Percentiles rank a stretch among this genome's conserved stretches.
Evolutionary conservation across 1,139 yeast species (phyloP).

Genomic region (Sugiyamaella xylanicola): DNA sequence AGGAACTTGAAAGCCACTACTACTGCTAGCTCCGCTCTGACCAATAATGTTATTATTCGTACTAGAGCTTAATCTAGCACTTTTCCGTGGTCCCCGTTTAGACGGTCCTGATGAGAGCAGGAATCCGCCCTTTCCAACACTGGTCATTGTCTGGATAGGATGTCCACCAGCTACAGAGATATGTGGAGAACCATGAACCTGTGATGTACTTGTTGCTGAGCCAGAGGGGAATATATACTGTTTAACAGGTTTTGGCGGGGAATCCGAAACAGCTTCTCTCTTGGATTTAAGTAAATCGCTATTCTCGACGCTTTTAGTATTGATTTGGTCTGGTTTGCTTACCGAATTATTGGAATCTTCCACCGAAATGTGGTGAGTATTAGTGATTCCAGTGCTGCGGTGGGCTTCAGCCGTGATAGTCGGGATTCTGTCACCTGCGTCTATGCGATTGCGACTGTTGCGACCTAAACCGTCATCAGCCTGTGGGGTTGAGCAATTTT

Average conservation of each 20-base stretch:
- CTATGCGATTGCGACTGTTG: background rate
- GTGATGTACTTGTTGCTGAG: background rate
- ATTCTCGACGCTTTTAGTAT: background rate
- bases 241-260: background rate
- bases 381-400: background rate
- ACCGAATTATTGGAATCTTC: background rate
- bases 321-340: background rate
- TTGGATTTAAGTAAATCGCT: no score
- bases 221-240: background rate
- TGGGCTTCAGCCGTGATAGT: background rate
- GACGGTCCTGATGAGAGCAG: slow-evolving; percentile 18
- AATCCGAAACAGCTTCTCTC: no score
- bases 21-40: background rate
- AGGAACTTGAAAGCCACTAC: background rate
- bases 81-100: background rate
- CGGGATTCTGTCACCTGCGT: background rate
- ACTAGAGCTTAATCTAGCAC: background rate
- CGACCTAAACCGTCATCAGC: background rate
- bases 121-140: slow-evolving; percentile 22
- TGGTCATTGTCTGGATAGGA: slow-evolving; percentile 16
- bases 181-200: slow-evolving; percentile 1
- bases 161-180: background rate
- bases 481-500: background rate
- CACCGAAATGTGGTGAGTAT: background rate
- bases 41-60: background rate